A percentile compares a stretch with the other conserved stretches of the same genome.
Evolutionary conservation across 83 land plant species (phyloP).

Genomic region (Picea engelmannii): DNA sequence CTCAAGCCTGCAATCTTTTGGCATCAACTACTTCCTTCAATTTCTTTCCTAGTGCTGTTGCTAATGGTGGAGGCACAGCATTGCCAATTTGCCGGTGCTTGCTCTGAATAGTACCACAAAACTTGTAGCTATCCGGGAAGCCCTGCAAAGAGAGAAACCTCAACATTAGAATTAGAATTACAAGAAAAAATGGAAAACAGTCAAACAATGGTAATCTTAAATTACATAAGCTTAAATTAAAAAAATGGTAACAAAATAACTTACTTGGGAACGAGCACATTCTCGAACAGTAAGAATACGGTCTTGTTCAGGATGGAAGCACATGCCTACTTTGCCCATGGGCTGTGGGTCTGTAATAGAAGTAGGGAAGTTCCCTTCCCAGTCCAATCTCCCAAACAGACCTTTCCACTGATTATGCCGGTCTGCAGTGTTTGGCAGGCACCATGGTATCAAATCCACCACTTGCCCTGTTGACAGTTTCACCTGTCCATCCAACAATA

Average conservation of each 20-base stretch:
- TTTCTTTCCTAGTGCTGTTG: conserved; percentile 82
- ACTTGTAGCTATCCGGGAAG: conserved; percentile 78
- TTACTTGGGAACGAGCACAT: conserved; percentile 97
- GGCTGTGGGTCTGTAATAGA: conserved; percentile 99
- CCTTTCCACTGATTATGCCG: conserved; percentile 99
- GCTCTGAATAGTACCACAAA: conserved; percentile 78
- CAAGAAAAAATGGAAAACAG: no score
- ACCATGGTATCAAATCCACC: conserved; percentile 98
- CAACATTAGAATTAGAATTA: no score
- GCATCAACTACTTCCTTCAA: conserved; percentile 75
- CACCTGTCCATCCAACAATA: conserved; percentile 45
- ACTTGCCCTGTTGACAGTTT: conserved; percentile 84
- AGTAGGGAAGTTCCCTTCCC: conserved; percentile 99
- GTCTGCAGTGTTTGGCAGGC: conserved; percentile 95
- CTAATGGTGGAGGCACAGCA: conserved; percentile 97
- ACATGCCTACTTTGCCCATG: conserved; percentile 99
- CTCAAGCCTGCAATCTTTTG: not conserved
- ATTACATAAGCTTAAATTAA: no score
- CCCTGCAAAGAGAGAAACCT: conserved; percentile 63
- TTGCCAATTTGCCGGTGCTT: conserved; percentile 95
- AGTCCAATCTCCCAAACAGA: conserved; percentile 93
- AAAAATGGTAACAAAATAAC: not conserved
- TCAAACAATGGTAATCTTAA: no score
- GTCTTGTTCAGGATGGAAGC: no score
- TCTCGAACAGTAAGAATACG: conserved; percentile 97